A percentile compares a stretch with the other conserved stretches of the same genome.
phyloP scores from a whole-genome alignment of 148 eudicot genomes.

The Silene uniflora region DNA sequence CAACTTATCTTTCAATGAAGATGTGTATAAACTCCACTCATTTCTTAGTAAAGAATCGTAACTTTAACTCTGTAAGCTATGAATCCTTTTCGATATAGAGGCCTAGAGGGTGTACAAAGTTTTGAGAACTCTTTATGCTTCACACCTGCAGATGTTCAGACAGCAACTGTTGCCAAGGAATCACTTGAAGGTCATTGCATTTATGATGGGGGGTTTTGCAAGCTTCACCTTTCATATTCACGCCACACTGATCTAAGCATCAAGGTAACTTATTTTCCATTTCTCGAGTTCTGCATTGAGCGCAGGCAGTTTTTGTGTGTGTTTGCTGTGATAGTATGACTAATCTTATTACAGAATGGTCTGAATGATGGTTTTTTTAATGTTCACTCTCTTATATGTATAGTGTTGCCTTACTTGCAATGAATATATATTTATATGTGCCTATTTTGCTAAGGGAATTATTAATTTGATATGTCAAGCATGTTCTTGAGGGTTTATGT shows the following conservation, averaged over 20 bases:
- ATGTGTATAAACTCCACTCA: too few species aligned
- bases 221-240: constrained; percentile 88
- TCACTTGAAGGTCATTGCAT: constrained; percentile 96
- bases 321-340: background rate
- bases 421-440: background rate
- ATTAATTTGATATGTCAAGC: background rate
- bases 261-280: constrained; percentile 44
- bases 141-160: constrained; percentile 67
- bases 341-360: background rate
- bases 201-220: constrained; percentile 97
- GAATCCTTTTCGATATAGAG: background rate
- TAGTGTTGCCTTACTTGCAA: background rate
- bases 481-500: background rate
- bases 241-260: constrained; percentile 97
- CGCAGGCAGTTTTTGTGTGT: background rate
- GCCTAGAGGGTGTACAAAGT: background rate
- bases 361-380: background rate
- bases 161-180: constrained; percentile 93
- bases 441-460: background rate
- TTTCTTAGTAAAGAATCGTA: background rate
- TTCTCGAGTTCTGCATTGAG: background rate
- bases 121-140: constrained; percentile 8
- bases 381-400: too few species aligned
- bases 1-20: too few species aligned
- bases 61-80: background rate